Percentiles rank a stretch among this genome's conserved stretches.
Conservation (phyloP, 768 basidiomycete genomes). For the Mycena capillaripes region DNA sequence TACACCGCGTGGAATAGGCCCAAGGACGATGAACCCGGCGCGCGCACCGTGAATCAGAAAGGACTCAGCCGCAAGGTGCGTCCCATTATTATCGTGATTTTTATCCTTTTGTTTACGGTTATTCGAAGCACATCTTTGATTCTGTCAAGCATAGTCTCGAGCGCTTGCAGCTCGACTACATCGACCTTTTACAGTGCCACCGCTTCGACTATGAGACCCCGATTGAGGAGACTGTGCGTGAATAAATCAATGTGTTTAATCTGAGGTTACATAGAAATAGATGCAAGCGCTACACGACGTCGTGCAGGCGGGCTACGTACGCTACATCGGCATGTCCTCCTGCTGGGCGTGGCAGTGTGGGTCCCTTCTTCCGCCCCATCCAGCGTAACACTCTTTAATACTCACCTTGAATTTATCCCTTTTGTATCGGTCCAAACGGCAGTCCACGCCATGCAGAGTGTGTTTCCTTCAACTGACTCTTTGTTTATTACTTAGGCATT, state of each 20-base stretch:
- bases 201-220: conserved; percentile 55
- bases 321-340: conserved; percentile 16
- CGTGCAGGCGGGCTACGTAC: conserved; percentile 10
- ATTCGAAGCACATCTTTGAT: conserved; percentile 66
- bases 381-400: too few species aligned
- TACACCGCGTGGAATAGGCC: background rate
- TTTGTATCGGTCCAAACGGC: background rate
- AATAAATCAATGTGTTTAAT: conserved; percentile 9
- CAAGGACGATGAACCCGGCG: conserved; percentile 19
- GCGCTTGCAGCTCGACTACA: conserved; percentile 66
- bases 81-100: background rate
- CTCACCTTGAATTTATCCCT: background rate
- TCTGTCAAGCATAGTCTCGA: conserved; percentile 57
- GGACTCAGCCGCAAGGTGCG: conserved; percentile 54
- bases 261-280: too few species aligned
- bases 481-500: too few species aligned
- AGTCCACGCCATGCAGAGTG: conserved; percentile 22
- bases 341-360: conserved; percentile 24
- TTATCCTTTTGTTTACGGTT: conserved; percentile 1
- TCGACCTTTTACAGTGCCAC: conserved; percentile 66
- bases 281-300: too few species aligned
- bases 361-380: too few species aligned
- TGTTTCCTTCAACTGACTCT: too few species aligned
- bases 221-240: conserved; percentile 46
- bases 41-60: conserved; percentile 45